Percentiles rank a stretch among this genome's conserved stretches.
Evolutionary conservation across 805 yeast species (phyloP).

Genomic region (Suhomyces xylopsoci): DNA sequence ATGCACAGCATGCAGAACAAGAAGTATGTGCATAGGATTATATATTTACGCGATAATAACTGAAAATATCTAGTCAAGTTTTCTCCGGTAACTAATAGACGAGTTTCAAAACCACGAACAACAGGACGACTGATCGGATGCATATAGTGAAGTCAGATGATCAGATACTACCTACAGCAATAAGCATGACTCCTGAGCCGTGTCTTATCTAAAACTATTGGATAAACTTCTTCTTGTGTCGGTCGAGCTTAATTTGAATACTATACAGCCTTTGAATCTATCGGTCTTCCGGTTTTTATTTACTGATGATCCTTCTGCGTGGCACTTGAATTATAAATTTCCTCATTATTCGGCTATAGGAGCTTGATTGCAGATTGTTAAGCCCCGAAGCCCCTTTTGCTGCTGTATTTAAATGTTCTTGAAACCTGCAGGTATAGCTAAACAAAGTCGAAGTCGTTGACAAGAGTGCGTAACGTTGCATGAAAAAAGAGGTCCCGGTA

Average conservation of each 20-base stretch:
- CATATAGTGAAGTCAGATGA: background rate
- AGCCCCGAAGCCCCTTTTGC: background rate
- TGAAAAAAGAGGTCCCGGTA: background rate
- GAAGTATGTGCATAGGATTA: background rate
- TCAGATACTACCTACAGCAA: background rate
- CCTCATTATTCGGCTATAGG: background rate
- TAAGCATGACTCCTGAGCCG: background rate
- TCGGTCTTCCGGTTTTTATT: background rate
- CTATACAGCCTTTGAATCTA: background rate
- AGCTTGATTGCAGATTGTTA: background rate
- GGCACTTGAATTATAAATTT: background rate
- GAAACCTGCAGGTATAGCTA: background rate
- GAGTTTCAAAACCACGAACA: background rate
- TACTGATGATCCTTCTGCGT: background rate
- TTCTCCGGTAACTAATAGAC: background rate
- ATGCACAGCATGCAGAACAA: background rate
- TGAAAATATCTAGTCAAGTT: background rate
- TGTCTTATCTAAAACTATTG: background rate
- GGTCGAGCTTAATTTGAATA: background rate
- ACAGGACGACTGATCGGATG: background rate
- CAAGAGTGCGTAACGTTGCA: background rate
- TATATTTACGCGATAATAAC: slow-evolving; percentile 1
- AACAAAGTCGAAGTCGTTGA: background rate
- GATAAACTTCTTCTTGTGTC: background rate
- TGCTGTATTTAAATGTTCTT: background rate